Evolutionary conservation across 2,329 filamentous ascomycete genomes (phyloP), one percentile per base, ranked within the genome.

Genomic region (Colletotrichum melonis): DNA sequence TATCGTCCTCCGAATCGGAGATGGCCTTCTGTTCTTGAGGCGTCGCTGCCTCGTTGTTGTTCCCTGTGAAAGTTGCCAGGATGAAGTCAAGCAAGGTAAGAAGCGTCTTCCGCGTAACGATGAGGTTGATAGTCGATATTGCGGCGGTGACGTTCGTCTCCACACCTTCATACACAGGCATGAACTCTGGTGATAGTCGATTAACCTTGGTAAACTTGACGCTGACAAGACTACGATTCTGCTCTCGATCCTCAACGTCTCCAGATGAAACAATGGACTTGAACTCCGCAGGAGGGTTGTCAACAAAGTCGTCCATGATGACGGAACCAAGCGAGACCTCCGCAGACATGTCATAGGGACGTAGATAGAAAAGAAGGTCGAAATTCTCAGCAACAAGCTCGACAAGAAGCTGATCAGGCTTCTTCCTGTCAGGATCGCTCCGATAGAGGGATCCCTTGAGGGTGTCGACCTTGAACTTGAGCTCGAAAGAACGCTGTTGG

Each of bases 191-290:
- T 2, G 97, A 98, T 63, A 95, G 91, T 38, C 91, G 92, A 78
- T 97, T 98, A 72, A 98, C 95, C 80, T 93, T 95, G 73, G 95
- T 89, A 78, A 98, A 97, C 79, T 96, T 98, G 78, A 99, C 89
- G 64, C 92, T 91, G 76, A 99, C 94, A 14, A 99, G 89, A 77
- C 97, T 95, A 73, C 94, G 90, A 74, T 94, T 92, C 72, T 93
- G 90, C 58, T 92, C 89, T 30, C 93, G 91, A 79, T 97, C 96
- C 56, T 92, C 90, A 7, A 85, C 82, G 62, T 92, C 91, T 0
- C 90, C 90, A 1, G 97, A 98, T 0, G 95, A 97, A n/a, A 99
- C 91, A 63, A 99, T 97, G 30, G 96, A 96, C 83, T 97, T 98
- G 87, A 99, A 99, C 79, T 98, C 96, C 8, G 93, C 92, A 0